phyloP scores from a whole-genome alignment of 75 land plant species.

The Picea sitchensis region DNA sequence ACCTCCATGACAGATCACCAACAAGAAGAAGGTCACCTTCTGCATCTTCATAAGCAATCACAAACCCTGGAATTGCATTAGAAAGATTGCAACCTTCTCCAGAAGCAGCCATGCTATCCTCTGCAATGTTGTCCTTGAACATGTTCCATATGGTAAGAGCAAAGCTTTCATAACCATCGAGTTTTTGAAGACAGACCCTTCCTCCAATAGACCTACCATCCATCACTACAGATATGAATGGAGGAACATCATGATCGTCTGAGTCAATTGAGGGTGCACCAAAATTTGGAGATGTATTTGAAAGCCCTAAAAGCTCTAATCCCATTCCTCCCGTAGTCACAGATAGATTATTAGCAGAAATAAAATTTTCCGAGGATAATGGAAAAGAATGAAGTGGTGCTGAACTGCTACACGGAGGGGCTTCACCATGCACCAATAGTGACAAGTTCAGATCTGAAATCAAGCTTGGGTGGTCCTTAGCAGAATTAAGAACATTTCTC shows the following conservation, averaged over 20 bases:
- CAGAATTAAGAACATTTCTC: not conserved
- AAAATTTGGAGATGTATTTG: not conserved
- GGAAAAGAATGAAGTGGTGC: not conserved
- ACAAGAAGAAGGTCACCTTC: conserved; percentile 33
- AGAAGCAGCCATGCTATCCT: not conserved
- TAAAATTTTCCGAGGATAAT: not conserved
- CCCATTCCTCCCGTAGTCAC: not conserved
- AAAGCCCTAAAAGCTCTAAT: not conserved
- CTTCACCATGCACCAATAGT: not conserved
- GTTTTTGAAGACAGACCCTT: conserved; percentile 17
- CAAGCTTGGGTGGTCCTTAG: not conserved
- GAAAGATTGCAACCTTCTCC: conserved; percentile 1
- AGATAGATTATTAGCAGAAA: not conserved
- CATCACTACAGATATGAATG: conserved; percentile 16
- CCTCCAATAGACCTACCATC: conserved; percentile 25
- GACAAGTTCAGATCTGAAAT: conserved; percentile 9
- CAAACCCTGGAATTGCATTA: conserved; percentile 24
- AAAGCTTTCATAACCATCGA: conserved; percentile 23
- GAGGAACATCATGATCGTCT: not conserved
- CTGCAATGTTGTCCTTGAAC: conserved; percentile 9
- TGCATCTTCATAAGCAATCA: conserved; percentile 26
- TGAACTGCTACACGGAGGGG: not conserved
- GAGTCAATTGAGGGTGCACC: not conserved
- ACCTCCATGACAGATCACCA: conserved; percentile 33
- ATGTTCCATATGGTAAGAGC: conserved; percentile 14